Conservation (phyloP, 148 eudicot species). For the Rhododendron kiyosumense region DNA sequence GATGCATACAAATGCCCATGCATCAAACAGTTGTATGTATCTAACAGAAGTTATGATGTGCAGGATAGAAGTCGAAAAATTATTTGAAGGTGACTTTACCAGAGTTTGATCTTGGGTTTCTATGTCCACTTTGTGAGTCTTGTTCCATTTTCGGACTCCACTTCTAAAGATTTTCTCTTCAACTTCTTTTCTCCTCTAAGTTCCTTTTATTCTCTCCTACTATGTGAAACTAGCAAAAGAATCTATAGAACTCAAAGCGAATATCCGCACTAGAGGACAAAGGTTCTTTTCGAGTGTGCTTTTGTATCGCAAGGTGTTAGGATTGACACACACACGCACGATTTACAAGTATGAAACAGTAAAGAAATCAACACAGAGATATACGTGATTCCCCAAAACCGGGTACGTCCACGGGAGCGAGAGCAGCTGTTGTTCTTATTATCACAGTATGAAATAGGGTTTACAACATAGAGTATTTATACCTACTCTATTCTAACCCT, state of each 20-base stretch:
- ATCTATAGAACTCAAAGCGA: not conserved
- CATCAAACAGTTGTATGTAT: not conserved
- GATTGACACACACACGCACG: no score
- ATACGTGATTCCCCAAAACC: no score
- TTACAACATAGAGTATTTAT: no score
- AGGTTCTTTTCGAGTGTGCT: not conserved
- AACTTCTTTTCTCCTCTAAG: not conserved
- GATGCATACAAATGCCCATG: not conserved
- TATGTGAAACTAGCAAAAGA: not conserved
- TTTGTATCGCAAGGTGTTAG: not conserved
- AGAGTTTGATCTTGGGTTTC: constrained; percentile 2
- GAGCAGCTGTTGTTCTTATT: no score
- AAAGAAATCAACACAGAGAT: no score
- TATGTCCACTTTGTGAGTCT: not conserved
- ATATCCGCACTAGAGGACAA: not conserved
- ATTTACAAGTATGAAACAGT: no score
- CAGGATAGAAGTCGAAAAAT: not conserved
- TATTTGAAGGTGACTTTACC: not conserved
- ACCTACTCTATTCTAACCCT: no score
- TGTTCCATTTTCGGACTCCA: not conserved
- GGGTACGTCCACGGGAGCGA: no score
- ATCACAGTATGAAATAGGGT: no score
- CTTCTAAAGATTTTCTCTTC: not conserved
- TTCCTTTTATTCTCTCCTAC: not conserved
- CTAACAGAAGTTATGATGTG: not conserved